Evolutionary conservation across 768 basidiomycete genomes (phyloP).

Genomic region (Asterophora parasitica): DNA sequence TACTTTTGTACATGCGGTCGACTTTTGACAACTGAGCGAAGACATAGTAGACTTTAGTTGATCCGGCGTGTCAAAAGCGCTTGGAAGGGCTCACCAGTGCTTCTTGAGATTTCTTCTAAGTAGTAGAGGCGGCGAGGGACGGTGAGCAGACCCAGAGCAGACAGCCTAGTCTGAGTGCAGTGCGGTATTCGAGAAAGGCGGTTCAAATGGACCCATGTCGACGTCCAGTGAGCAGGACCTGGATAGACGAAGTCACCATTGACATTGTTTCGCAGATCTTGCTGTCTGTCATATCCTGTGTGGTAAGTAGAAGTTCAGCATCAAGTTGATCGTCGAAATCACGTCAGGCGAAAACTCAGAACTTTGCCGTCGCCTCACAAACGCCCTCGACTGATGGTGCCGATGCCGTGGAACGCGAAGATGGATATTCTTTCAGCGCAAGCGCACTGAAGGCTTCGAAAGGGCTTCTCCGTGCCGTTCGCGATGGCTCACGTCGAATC

Average conservation of each 20-base stretch:
- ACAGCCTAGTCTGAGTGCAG: no score
- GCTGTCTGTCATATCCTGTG: neutral
- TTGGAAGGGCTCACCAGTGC: neutral
- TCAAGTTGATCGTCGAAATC: neutral
- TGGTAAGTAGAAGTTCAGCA: neutral
- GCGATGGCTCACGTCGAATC: neutral
- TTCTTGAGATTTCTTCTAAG: neutral
- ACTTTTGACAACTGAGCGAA: conserved; percentile 7
- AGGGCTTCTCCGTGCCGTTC: neutral
- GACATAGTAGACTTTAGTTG: conserved; percentile 5
- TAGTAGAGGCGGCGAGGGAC: no score
- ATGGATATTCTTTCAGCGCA: neutral
- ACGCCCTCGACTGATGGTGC: conserved; percentile 13
- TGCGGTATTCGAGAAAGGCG: no score
- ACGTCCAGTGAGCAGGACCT: neutral
- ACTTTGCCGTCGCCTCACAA: conserved; percentile 12
- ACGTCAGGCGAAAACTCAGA: conserved; percentile 8
- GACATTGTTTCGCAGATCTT: neutral
- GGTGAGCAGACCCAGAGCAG: no score
- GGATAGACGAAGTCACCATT: neutral
- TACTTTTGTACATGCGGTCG: conserved; percentile 5
- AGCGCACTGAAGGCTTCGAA: no score
- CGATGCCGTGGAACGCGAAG: neutral
- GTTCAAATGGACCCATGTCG: neutral
- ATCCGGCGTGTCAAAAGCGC: conserved; percentile 10